These are phyloP conservation scores for Penicillium sp. DNA, from an alignment of 2,329 filamentous ascomycete species.

Conservation along the genomic window DNA sequence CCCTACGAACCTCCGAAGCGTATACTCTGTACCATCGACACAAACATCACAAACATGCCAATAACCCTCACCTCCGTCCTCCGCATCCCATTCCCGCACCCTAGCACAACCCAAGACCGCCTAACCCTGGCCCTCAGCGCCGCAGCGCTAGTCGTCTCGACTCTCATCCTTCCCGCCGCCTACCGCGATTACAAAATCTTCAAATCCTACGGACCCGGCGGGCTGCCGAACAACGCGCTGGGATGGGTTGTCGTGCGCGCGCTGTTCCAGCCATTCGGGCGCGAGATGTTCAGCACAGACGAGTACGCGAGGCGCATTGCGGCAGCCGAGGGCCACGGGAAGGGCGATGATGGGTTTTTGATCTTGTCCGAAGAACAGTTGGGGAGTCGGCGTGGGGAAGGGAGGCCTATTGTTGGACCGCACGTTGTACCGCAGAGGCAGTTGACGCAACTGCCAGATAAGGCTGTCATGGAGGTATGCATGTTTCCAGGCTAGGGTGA, in stretches of 20 bases:
- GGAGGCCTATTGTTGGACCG: constrained; percentile 20
- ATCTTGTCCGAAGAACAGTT: constrained; percentile 15
- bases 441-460: constrained; percentile 19
- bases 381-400: constrained; percentile 8
- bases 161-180: constrained; percentile 16
- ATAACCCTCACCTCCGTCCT: constrained; percentile 2
- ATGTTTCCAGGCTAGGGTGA: not conserved
- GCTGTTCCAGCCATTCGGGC: constrained; percentile 20
- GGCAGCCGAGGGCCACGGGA: constrained; percentile 19
- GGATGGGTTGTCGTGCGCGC: constrained; percentile 28
- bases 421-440: constrained; percentile 28
- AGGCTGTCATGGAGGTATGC: constrained; percentile 22
- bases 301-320: constrained; percentile 21
- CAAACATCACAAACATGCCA: constrained; percentile 2
- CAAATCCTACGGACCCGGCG: constrained; percentile 31
- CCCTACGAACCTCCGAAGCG: not conserved
- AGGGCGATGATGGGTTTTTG: constrained; percentile 16
- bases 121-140: constrained; percentile 15
- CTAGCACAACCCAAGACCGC: constrained; percentile 6
- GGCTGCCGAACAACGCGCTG: constrained; percentile 29
- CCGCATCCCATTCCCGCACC: constrained; percentile 7
- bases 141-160: constrained; percentile 10
- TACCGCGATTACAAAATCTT: constrained; percentile 33
- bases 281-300: constrained; percentile 25
- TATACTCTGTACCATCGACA: not conserved